phyloP scores from a whole-genome alignment of 192 early-diverging fungal genomes.

The Rhizophagus sp. region DNA sequence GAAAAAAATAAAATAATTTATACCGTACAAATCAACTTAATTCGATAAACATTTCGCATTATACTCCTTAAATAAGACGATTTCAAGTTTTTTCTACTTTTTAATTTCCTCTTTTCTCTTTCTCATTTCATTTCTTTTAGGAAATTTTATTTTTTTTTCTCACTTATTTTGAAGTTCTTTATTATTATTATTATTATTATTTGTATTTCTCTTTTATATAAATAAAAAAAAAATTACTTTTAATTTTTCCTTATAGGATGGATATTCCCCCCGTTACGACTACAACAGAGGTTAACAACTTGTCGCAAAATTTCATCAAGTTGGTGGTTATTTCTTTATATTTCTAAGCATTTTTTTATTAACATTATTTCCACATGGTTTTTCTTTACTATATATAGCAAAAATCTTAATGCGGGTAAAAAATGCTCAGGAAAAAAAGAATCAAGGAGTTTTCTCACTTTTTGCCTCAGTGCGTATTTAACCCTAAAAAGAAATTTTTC shows the following conservation, averaged over 20 bases:
- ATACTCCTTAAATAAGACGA: background rate
- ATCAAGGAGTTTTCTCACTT: slow-evolving; percentile 6
- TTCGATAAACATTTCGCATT: background rate
- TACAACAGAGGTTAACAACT: background rate
- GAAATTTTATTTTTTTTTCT: background rate
- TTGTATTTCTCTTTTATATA: background rate
- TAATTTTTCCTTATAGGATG: background rate
- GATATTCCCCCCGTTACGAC: background rate
- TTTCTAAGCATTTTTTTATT: background rate
- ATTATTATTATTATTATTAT: background rate
- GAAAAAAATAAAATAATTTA: background rate
- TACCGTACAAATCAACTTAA: background rate
- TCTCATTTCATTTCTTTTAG: background rate
- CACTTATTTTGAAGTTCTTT: background rate
- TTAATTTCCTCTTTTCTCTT: background rate
- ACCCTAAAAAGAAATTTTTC: background rate
- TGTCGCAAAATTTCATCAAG: background rate
- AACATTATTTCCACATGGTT: background rate
- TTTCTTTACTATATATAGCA: slow-evolving; percentile 18
- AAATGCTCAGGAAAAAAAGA: slow-evolving; percentile 16
- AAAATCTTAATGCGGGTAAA: slow-evolving; percentile 17
- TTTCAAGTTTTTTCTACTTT: background rate
- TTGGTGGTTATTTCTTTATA: background rate
- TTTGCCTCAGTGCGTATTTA: background rate
- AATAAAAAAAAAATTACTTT: too few relatives aligned